A percentile compares a stretch with the other conserved stretches of the same genome.
These are phyloP conservation scores for Danielia reshetovae DNA, from an alignment of 805 yeast species.

Conservation along the genomic window DNA sequence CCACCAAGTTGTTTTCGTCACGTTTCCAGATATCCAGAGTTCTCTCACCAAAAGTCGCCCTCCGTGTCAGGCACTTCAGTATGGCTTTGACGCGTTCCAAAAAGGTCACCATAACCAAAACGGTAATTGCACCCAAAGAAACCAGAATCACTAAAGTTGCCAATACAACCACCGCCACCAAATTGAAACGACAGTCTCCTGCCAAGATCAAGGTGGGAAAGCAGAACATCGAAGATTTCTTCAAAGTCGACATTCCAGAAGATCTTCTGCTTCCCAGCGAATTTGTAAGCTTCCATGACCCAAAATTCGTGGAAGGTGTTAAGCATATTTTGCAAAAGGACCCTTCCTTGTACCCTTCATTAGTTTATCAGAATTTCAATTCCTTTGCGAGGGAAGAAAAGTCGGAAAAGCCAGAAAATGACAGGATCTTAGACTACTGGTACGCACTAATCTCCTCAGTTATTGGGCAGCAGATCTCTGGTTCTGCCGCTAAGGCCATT, in stretches of 20 bases:
- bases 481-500: conserved; percentile 74
- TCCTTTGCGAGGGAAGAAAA: conserved; percentile 13
- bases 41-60: too few relatives aligned
- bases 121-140: too few relatives aligned
- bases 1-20: too few relatives aligned
- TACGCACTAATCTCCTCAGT: conserved; percentile 38
- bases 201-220: conserved; percentile 1
- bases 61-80: too few relatives aligned
- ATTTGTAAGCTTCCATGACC: conserved; percentile 28
- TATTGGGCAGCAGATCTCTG: conserved; percentile 73
- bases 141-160: neutral
- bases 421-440: conserved; percentile 32
- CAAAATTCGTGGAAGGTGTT: conserved; percentile 31
- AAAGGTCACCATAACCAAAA: too few relatives aligned
- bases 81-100: neutral
- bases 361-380: conserved; percentile 27
- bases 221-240: conserved; percentile 11
- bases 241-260: conserved; percentile 9
- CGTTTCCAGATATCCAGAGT: too few relatives aligned
- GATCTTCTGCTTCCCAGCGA: conserved; percentile 23
- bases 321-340: conserved; percentile 27
- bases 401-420: conserved; percentile 6
- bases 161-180: neutral
- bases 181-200: neutral
- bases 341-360: conserved; percentile 31